Percentiles rank a stretch among this genome's conserved stretches.
phyloP scores from a whole-genome alignment of 441 rosid species.

The Biscutella laevigata region DNA sequence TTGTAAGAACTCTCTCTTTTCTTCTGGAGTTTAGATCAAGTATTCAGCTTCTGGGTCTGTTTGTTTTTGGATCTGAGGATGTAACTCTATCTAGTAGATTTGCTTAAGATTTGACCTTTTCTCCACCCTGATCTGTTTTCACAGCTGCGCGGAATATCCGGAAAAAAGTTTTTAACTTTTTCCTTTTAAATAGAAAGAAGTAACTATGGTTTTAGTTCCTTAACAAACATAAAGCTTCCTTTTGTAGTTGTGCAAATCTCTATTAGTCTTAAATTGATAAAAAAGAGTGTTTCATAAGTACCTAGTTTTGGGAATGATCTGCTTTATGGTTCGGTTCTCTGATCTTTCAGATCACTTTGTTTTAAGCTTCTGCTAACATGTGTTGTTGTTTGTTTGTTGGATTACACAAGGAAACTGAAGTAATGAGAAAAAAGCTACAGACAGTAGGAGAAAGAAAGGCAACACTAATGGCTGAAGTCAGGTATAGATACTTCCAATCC shows the following conservation, averaged over 20 bases:
- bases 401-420: conserved; percentile 20
- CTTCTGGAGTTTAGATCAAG: neutral
- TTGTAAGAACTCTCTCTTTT: conserved; percentile 9
- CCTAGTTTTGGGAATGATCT: neutral
- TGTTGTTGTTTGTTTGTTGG: neutral
- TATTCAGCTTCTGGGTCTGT: conserved; percentile 9
- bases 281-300: neutral
- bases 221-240: conserved; percentile 3
- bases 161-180: neutral
- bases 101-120: neutral
- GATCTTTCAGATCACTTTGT: neutral
- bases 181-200: conserved; percentile 1
- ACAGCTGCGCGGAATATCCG: neutral
- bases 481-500: conserved; percentile 14
- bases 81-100: neutral
- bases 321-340: neutral
- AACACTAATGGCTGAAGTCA: conserved; percentile 21
- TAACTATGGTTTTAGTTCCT: conserved; percentile 3
- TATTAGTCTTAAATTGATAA: conserved; percentile 7
- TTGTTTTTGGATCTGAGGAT: conserved; percentile 19
- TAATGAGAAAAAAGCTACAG: conserved; percentile 4
- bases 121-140: conserved; percentile 10
- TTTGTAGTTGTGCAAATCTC: neutral
- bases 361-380: neutral
- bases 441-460: conserved; percentile 18